These are phyloP conservation scores for Marvania coccoides DNA, from an alignment of 139 green algal species.

Conservation along the genomic window DNA sequence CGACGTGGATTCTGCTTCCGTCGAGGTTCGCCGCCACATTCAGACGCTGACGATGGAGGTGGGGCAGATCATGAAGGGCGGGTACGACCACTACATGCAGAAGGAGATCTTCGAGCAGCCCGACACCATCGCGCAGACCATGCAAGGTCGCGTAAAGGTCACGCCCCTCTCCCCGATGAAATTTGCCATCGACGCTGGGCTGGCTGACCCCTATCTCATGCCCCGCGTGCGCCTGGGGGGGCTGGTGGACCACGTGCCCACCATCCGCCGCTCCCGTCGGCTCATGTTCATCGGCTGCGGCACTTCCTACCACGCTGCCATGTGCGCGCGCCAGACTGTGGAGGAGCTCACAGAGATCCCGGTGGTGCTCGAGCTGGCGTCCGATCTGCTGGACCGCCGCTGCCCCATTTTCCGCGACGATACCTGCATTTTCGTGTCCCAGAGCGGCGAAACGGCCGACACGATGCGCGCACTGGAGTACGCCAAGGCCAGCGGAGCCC, in stretches of 20 bases:
- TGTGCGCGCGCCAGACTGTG: constrained; percentile 48
- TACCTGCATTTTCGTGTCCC: constrained; percentile 57
- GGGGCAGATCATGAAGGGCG: constrained; percentile 66
- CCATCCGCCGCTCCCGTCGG: constrained; percentile 42
- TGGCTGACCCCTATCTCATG: neutral
- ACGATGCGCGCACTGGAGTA: constrained; percentile 59
- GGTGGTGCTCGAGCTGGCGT: constrained; percentile 67
- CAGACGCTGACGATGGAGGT: constrained; percentile 59
- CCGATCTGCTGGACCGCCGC: constrained; percentile 58
- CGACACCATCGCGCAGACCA: constrained; percentile 31
- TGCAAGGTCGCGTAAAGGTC: constrained; percentile 17
- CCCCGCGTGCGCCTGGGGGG: constrained; percentile 10
- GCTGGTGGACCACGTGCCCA: constrained; percentile 16
- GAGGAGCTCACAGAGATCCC: constrained; percentile 39
- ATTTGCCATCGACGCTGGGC: neutral
- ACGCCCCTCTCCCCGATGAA: constrained; percentile 1
- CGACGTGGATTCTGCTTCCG: constrained; percentile 12
- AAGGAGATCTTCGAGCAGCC: constrained; percentile 60
- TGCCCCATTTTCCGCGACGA: constrained; percentile 63
- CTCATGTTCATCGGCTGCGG: constrained; percentile 64
- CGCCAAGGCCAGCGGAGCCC: constrained; percentile 45
- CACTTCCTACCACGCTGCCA: constrained; percentile 58
- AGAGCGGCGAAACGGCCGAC: constrained; percentile 69
- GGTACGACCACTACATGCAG: constrained; percentile 62
- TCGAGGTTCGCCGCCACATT: constrained; percentile 22